phyloP scores from a whole-genome alignment of 2,329 filamentous ascomycete species.

The Dothistroma septosporum region DNA sequence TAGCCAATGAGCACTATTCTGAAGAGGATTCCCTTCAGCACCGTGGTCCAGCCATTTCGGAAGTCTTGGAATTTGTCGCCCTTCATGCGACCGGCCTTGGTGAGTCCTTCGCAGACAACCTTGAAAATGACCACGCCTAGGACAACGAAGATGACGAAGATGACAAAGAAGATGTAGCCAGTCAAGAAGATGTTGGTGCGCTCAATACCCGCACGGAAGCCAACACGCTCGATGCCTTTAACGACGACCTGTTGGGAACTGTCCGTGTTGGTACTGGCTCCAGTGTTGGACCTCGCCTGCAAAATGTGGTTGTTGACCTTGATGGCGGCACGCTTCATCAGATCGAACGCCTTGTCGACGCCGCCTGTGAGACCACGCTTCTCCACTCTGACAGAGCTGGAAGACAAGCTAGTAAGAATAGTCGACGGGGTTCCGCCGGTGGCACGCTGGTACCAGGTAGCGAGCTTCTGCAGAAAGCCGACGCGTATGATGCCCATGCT shows the following conservation, averaged over 20 bases:
- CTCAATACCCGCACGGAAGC: slow-evolving; percentile 80
- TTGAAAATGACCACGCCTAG: slow-evolving; percentile 75
- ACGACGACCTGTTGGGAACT: slow-evolving; percentile 51
- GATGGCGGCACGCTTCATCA: slow-evolving; percentile 53
- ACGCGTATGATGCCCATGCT: slow-evolving; percentile 92
- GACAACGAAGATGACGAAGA: slow-evolving; percentile 73
- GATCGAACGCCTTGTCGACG: slow-evolving; percentile 37
- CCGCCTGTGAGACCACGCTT: slow-evolving; percentile 52
- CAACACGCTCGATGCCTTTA: slow-evolving; percentile 81
- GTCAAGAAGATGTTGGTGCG: slow-evolving; percentile 91
- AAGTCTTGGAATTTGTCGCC: slow-evolving; percentile 86
- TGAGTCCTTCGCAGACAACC: slow-evolving; percentile 69
- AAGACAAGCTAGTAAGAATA: slow-evolving; percentile 68
- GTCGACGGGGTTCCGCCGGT: slow-evolving; percentile 82
- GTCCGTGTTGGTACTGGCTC: slow-evolving; percentile 28
- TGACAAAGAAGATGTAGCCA: slow-evolving; percentile 79
- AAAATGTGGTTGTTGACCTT: slow-evolving; percentile 44
- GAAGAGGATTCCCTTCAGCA: slow-evolving; percentile 91
- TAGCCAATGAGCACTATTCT: slow-evolving; percentile 85
- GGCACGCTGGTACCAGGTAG: slow-evolving; percentile 92
- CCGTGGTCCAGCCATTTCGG: slow-evolving; percentile 87
- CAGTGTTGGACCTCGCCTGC: slow-evolving; percentile 26
- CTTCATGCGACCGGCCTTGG: slow-evolving; percentile 73
- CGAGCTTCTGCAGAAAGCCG: slow-evolving; percentile 80
- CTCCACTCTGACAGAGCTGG: slow-evolving; percentile 77